phyloP scores from a whole-genome alignment of 1,139 yeast species.

The Hyphopichia pseudoburtonii region DNA sequence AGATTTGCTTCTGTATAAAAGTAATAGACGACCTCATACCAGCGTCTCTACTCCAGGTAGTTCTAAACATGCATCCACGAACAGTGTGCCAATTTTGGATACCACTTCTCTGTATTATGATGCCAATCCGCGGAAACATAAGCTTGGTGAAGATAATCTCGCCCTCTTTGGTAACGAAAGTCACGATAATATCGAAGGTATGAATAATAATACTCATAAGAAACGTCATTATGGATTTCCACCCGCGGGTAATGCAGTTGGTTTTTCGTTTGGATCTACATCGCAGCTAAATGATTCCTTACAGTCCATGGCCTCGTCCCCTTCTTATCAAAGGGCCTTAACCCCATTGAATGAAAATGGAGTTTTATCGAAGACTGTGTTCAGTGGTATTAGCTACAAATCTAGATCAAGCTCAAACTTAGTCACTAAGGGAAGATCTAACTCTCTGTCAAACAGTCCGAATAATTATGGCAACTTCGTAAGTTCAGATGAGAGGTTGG shows the following conservation, averaged over 20 bases:
- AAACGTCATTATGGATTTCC: not conserved
- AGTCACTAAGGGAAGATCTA: not conserved
- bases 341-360: constrained; percentile 5
- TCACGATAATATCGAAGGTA: not conserved
- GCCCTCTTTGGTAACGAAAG: not conserved
- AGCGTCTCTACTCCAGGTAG: not conserved
- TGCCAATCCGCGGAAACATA: not conserved
- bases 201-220: not conserved
- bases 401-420: constrained; percentile 12
- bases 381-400: constrained; percentile 14
- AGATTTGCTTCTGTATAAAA: no score
- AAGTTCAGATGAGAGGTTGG: no score
- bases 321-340: constrained; percentile 9
- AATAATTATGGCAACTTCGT: not conserved
- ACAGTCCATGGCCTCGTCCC: constrained; percentile 14
- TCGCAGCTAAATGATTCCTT: constrained; percentile 15
- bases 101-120: not conserved
- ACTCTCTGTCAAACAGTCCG: not conserved
- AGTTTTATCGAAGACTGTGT: constrained; percentile 8
- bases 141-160: not conserved
- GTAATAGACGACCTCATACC: not conserved
- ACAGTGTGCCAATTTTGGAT: not conserved
- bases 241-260: not conserved
- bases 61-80: constrained; percentile 2
- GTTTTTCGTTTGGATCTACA: constrained; percentile 1